Base-by-base conservation (phyloP, 805 yeast species). In the Candida montana region DNA sequence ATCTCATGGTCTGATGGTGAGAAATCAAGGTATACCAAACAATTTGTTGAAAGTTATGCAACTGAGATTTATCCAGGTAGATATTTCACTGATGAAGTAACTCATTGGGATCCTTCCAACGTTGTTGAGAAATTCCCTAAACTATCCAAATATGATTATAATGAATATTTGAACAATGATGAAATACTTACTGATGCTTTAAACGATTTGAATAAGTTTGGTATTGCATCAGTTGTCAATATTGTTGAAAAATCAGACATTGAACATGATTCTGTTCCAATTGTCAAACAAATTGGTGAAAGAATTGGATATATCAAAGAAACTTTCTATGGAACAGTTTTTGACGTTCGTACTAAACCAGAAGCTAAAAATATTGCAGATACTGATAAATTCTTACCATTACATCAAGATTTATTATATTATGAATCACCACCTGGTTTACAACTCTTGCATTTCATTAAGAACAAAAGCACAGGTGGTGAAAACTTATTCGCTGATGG, bases 361-460 rank as follows among this genome's bases (percentile, higher is more conserved):
- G 65, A 68, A 40, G 83, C 89, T 11, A 75, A 71, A 41, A 82
- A 84, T 50, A 79, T 84, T 38, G 90, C 90, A 5, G 76, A 81
- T 53, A 80, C 93, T 5, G 68, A 72, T 37, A 69, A 68, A 8
- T 74, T 74, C 50, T 67, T 85, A 31, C 89, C 89, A 3, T 65
- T 84, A 37, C 95, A 84, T 52, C 84, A 82, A 83, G 93, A 85
- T 54, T 67, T 84, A 20, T 68, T 79, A 35, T 84, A 83, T 62
- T 79, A 83, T 54, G 90, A 84, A 57, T 77, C 88, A 10, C 90
- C 90, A 3, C 95, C 95, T 2, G 91, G 91, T 1, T 62, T 84
- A 33, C 90, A 84, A 58, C 57, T 82, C 31, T 66, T 84, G 33
- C 93, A 84, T 51, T 70, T 75, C 40, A 70, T 79, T 29, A 60